These are phyloP conservation scores for Chlorella sp. DNA, from an alignment of 139 green algal genomes.

Conservation along the genomic window DNA sequence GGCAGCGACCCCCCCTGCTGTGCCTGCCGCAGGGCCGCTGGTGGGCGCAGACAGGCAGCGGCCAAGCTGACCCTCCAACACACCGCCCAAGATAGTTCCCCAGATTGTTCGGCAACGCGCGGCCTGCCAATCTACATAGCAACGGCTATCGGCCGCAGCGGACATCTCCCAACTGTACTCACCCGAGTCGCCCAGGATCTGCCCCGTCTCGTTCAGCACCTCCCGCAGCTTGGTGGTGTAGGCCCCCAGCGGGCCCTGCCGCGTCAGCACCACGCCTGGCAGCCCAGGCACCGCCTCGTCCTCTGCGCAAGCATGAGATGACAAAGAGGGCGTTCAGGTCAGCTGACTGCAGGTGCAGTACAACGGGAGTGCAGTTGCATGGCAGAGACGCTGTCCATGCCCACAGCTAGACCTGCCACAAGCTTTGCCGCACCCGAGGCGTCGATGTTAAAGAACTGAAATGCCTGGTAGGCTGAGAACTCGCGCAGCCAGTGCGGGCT, in stretches of 20 bases:
- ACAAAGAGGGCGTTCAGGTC: too few relatives aligned
- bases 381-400: too few relatives aligned
- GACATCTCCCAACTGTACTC: background rate
- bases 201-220: background rate
- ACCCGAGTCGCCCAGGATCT: constrained; percentile 1
- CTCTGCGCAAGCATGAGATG: constrained; percentile 13
- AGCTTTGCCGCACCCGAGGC: constrained; percentile 13
- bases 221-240: constrained; percentile 4
- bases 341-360: too few relatives aligned
- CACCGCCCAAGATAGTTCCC: too few relatives aligned
- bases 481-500: constrained; percentile 37
- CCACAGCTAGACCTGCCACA: too few relatives aligned
- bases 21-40: background rate
- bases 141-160: too few relatives aligned
- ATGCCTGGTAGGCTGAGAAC: constrained; percentile 33
- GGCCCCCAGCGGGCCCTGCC: constrained; percentile 23
- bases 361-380: too few relatives aligned
- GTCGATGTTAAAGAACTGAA: constrained; percentile 30
- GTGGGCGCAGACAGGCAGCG: background rate
- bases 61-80: background rate
- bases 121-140: too few relatives aligned
- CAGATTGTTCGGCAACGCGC: too few relatives aligned
- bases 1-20: background rate
- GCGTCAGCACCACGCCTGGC: constrained; percentile 22
- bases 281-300: constrained; percentile 25